Percentiles rank a stretch among this genome's conserved stretches.
Conservation (phyloP, 2,329 filamentous ascomycete species). For the Penicillium sp. region DNA sequence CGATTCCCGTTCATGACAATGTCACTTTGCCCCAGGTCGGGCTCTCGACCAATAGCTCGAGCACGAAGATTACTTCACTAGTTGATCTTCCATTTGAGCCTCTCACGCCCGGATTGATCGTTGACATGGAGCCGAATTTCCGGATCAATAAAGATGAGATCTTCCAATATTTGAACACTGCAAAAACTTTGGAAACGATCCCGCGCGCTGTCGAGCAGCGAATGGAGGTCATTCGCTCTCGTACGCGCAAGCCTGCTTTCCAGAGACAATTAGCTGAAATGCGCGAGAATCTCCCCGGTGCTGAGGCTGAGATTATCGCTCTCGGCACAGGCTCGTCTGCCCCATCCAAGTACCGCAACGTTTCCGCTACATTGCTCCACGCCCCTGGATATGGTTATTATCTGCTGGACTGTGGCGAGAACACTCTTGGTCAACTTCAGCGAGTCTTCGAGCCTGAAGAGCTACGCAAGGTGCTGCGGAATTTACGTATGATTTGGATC, state of each 20-base stretch:
- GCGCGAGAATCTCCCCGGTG: constrained; percentile 66
- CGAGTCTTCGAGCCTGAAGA: constrained; percentile 67
- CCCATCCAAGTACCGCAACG: constrained; percentile 92
- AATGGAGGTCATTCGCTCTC: constrained; percentile 26
- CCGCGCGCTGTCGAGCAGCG: constrained; percentile 32
- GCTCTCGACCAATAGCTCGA: background rate
- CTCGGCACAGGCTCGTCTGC: constrained; percentile 88
- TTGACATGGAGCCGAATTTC: constrained; percentile 49
- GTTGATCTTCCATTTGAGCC: constrained; percentile 27
- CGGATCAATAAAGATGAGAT: constrained; percentile 32
- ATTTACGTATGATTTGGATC: constrained; percentile 83
- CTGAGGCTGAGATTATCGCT: constrained; percentile 77
- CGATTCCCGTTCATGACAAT: constrained; percentile 66
- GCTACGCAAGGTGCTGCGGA: constrained; percentile 67
- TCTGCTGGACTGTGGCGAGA: constrained; percentile 87
- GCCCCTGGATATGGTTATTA: constrained; percentile 86
- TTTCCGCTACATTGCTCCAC: constrained; percentile 80
- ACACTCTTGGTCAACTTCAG: constrained; percentile 81
- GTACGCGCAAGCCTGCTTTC: constrained; percentile 29
- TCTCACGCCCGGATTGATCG: constrained; percentile 43
- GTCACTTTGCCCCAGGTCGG: constrained; percentile 42
- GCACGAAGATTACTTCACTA: background rate
- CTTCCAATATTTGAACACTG: constrained; percentile 27
- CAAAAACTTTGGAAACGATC: constrained; percentile 20
- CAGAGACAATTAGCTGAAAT: constrained; percentile 41